Base-by-base conservation (phyloP, 1,284 basidiomycete species). In the Xerocomus nothofagi region DNA sequence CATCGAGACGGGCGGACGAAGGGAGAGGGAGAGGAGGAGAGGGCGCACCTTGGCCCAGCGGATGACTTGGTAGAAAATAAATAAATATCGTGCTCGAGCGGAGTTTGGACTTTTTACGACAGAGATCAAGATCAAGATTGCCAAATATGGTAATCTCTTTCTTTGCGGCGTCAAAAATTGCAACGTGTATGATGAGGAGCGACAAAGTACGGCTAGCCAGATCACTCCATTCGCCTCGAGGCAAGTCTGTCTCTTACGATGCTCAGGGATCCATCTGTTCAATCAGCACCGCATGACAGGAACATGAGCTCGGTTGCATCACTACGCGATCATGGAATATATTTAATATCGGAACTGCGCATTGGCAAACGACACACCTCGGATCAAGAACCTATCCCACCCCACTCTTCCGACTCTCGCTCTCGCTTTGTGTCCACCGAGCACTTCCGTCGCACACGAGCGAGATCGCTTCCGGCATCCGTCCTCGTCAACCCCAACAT, bases 401-500 rank as follows among this genome's bases (percentile, higher is more conserved):
- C 21, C 65, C 67, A 69, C 37, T 70, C 68, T 14, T 52, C 51
- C 27, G 11, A 7, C 10, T 51, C 51, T 20, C 42, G 34, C 40
- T 51, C 49, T 26, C 23, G 24, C 40, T 57, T 61, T 20, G 50
- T 51, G 15, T 37, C 43, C 26, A 32, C 32, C 3, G 21, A 2
- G 30, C 39, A 30, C 37, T 27, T 49, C 70, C 33, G 49, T 53
- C 5, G 59, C 37, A 8, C 24, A 17, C 40, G 8, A 8, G 65
- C 55, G 41, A 81, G 48, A 57, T 76, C 78, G 45, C 64, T 72
- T 5, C 73, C 73, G 18, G 81, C 81, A 39, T 75, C 75, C 6
- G 68, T 67, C 45, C 72, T 77, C 44, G 72, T 74, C 43, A 82
- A 45, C 1, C 82, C 82, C 24, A 84, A 56, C 72, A 84, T 76